These are phyloP conservation scores for Oryza officinalis DNA, from an alignment of 176 grass and related monocot species.

Conservation along the genomic window DNA sequence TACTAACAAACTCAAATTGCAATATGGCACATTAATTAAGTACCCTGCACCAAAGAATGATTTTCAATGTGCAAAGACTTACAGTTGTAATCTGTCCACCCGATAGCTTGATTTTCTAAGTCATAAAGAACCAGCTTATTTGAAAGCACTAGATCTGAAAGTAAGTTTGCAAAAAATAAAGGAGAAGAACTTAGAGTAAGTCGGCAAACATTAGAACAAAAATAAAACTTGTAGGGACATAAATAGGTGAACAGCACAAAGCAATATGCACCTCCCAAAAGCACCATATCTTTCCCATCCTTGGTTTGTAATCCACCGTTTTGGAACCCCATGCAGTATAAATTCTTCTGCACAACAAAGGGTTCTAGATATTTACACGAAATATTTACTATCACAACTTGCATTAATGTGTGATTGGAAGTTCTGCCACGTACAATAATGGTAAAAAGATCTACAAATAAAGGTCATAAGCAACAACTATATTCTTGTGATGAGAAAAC, in stretches of 20 bases:
- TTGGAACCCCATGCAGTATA: slow-evolving; percentile 86
- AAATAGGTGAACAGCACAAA: slow-evolving; percentile 22
- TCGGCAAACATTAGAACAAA: slow-evolving; percentile 14
- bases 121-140: slow-evolving; percentile 95
- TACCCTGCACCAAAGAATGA: not conserved
- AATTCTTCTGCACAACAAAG: slow-evolving; percentile 38
- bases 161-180: slow-evolving; percentile 10
- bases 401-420: not conserved
- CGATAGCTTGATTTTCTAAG: slow-evolving; percentile 92
- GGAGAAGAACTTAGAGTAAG: slow-evolving; percentile 68
- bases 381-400: not conserved
- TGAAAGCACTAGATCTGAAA: slow-evolving; percentile 86
- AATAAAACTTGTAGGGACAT: not conserved
- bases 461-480: not conserved
- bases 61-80: slow-evolving; percentile 30
- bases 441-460: not conserved
- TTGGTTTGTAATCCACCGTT: slow-evolving; percentile 82
- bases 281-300: slow-evolving; percentile 90
- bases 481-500: not conserved
- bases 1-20: not conserved
- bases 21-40: not conserved
- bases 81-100: slow-evolving; percentile 96
- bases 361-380: not conserved
- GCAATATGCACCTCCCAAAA: slow-evolving; percentile 75
- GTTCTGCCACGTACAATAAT: not conserved